Base-by-base conservation (phyloP, 495 filamentous ascomycete species). In the Talaromyces adpressus region DNA sequence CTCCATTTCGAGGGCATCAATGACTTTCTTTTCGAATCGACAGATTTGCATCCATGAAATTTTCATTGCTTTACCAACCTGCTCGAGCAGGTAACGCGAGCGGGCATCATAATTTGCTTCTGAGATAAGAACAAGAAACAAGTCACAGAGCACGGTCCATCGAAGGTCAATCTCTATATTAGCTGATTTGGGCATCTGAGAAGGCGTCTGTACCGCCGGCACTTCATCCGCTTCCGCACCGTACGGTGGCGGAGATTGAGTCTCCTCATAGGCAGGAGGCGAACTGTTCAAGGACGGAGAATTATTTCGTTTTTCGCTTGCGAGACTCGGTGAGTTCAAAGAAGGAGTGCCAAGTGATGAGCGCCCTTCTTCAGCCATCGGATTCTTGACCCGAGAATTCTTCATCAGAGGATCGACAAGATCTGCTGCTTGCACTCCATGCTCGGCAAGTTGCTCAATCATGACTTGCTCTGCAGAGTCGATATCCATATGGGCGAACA, bases 401-500 rank as follows among this genome's bases (percentile, higher is more conserved):
- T 93, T 87, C 91, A 97, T 96, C 53, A 99, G 80, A 1, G 89
- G 82, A 4, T 88, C 89, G 0, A 91, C 89, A 27, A 99, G 79
- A 73, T 99, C 94, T 34, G 73, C 75, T 2, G 93, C 89, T 64
- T 90, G 77, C 7, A 99, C 92, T 12, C 93, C 95, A 76, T 99
- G 94, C 57, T 91, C 89, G 12, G 89, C 86, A 63, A 99, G 79
- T 73, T 99, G 95, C 74, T 99, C 94, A 66, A 99, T 97, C 94
- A 99, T 99, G 68, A 99, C 79, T 77, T 99, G 94, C 79, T 99
- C 94, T 62, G 74, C 73, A 34, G 89, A 71, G 69, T 87, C 89
- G 68, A 99, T 92, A 61, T 99, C 94, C 94, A 99, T 98, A 75
- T 99, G 94, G 20, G 82, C 76, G 74, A 97, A 98, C 36, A 99